Evolutionary conservation across 179 eudicot species (phyloP), one percentile per base, ranked within the genome.

Genomic region (Pouteria campechiana): DNA sequence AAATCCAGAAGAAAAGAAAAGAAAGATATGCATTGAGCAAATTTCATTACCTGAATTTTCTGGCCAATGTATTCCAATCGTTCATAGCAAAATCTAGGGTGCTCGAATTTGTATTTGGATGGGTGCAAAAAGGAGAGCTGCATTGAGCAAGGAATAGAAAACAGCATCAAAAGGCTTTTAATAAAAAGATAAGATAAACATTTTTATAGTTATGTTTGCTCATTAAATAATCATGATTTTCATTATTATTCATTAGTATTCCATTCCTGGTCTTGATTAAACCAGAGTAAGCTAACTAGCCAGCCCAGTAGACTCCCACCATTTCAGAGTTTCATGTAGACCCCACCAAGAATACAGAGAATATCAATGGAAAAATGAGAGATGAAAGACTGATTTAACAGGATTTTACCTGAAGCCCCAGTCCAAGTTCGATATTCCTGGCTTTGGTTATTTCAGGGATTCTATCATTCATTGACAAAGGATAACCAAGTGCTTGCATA

Each of bases 351-450:
- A n/a, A n/a, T n/a, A n/a, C n/a, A n/a, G n/a, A n/a, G n/a, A n/a
- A n/a, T n/a, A 25, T 27, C 14, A 44, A 46, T 4, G 6, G 0
- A 22, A 12, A 14, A 0, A 35, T 4, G 20, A 22, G 12, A 15
- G 4, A 14, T 35, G 19, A 11, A 39, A 13, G 18, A 29, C 3
- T 23, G n/a, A n/a, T n/a, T n/a, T n/a, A n/a, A n/a, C n/a, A n/a
- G n/a, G n/a, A 41, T 7, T 12, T 16, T 52, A 92, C 99, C 99
- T 92, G 99, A 27, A 92, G 68, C 13, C 99, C 99, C 57, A 92
- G 94, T 48, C 99, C 99, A 53, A 92, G 96, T 68, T 92, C 99
- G 37, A 92, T 75, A 47, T 87, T 92, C 54, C 99, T 80, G n/a
- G 99, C 99, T 73, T 82, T 77, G 25, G 99, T 92, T 37, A 92